Evolutionary conservation across 176 grass and related monocot genomes (phyloP), one percentile per base, ranked within the genome.

Genomic region (Dendrocalamus sinicus): DNA sequence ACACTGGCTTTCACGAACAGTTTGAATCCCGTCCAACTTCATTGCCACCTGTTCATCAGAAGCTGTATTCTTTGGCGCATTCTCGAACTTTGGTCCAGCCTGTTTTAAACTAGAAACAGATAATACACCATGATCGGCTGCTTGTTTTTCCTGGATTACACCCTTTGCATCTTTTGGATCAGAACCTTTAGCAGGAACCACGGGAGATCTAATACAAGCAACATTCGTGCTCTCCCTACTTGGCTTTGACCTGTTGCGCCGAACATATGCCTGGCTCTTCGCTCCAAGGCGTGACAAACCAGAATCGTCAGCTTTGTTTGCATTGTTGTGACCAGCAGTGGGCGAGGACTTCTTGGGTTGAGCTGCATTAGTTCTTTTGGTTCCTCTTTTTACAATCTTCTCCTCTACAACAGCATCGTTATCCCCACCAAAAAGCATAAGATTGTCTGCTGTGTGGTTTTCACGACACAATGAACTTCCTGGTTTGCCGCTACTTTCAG

Each of bases 381-480:
- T 84, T 76, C 83, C 92, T 85, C 83, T 89, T 77, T 94, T 98
- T 66, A 88, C 58, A 46, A 74, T 32, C 72, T 88, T 95, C 41
- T 89, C 88, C 62, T 87, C 87, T 67, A 72, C 77, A 87, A 67
- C 63, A 4, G 81, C 85, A 54, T 73, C 92, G 67, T 92, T 94
- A 69, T 87, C 84, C 76, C 93, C 93, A 89, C 83, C 78, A 30
- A 95, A 83, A 85, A 97, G 87, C 81, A 88, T 94, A 74, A 97
- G 89, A 93, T 95, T 97, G 75, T 95, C 91, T 59, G 89, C 88
- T 78, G 81, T 94, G 81, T 98, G 92, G 76, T 88, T 83, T 89
- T 95, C 88, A 1, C 80, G 85, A 9, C 82, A 77, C 45, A 90
- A n/a, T 68, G 83, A 90, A 86, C 88, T 80, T 84, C 88, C 88